A percentile compares a stretch with the other conserved stretches of the same genome.
Evolutionary conservation across 805 yeast genomes (phyloP).

Genomic region (Ogataea paradorogensis): DNA sequence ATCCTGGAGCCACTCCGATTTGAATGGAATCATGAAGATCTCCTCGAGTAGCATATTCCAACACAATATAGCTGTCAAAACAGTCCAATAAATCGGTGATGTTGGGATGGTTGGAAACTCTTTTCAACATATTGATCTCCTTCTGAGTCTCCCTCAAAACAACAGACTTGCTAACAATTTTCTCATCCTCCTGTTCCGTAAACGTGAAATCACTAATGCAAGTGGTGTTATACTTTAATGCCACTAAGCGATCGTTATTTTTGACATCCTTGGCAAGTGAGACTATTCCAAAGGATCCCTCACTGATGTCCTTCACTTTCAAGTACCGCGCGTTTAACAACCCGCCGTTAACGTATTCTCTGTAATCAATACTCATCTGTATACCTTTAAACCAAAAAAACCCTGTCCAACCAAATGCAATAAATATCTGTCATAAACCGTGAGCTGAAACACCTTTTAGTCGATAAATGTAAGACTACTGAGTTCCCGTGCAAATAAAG

Average conservation of each 20-base stretch:
- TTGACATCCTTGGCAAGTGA: slow-evolving; percentile 76
- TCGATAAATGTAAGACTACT: not conserved
- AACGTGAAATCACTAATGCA: slow-evolving; percentile 40
- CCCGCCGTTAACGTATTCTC: slow-evolving; percentile 32
- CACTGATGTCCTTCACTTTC: slow-evolving; percentile 72
- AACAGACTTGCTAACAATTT: slow-evolving; percentile 30
- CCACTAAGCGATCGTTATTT: slow-evolving; percentile 52
- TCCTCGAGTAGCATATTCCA: slow-evolving; percentile 86
- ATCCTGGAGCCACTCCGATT: slow-evolving; percentile 56
- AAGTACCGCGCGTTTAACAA: slow-evolving; percentile 62
- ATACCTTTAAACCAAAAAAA: slow-evolving; percentile 2
- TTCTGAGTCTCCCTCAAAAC: slow-evolving; percentile 59
- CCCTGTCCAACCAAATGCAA: slow-evolving; percentile 8
- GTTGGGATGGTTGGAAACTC: slow-evolving; percentile 54
- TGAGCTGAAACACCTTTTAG: not conserved
- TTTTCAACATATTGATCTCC: slow-evolving; percentile 63
- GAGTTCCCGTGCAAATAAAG: not conserved
- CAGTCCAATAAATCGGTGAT: slow-evolving; percentile 45
- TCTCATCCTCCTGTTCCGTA: slow-evolving; percentile 13
- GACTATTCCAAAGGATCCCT: slow-evolving; percentile 92
- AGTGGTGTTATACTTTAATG: slow-evolving; percentile 80
- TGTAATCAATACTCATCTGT: slow-evolving; percentile 30
- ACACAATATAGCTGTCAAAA: slow-evolving; percentile 50
- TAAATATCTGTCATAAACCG: slow-evolving; percentile 4
- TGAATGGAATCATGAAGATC: slow-evolving; percentile 82